Evolutionary conservation across 2,329 filamentous ascomycete species (phyloP).

Genomic region (Elsinoe australis): DNA sequence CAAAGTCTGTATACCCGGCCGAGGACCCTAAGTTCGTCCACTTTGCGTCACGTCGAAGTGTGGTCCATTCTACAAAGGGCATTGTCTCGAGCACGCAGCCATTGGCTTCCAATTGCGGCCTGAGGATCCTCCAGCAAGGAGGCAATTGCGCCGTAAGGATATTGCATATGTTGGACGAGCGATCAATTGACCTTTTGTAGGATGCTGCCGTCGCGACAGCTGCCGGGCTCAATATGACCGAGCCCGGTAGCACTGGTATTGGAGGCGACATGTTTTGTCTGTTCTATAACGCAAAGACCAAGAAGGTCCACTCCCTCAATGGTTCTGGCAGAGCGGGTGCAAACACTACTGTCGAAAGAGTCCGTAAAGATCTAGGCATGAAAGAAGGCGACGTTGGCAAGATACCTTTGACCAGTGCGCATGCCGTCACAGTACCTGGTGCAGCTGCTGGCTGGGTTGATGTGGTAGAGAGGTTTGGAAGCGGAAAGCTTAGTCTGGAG

Average conservation of each 20-base stretch:
- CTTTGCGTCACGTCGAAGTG: constrained; percentile 75
- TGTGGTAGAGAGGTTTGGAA: constrained; percentile 78
- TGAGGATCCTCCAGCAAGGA: constrained; percentile 74
- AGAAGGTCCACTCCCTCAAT: constrained; percentile 78
- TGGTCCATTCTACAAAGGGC: constrained; percentile 86
- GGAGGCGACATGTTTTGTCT: constrained; percentile 97
- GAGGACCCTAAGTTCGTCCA: constrained; percentile 49
- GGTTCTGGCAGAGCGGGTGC: constrained; percentile 78
- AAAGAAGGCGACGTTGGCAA: constrained; percentile 47
- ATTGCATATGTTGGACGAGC: background rate
- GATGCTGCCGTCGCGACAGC: constrained; percentile 96
- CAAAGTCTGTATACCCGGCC: constrained; percentile 44
- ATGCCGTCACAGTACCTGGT: constrained; percentile 80
- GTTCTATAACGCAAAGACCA: constrained; percentile 76
- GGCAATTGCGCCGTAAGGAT: constrained; percentile 81
- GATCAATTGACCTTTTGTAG: constrained; percentile 37
- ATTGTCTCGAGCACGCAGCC: constrained; percentile 89
- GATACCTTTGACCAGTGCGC: constrained; percentile 69
- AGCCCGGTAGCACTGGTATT: constrained; percentile 87
- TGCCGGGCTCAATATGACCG: constrained; percentile 85
- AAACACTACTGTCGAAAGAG: constrained; percentile 59
- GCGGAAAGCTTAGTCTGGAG: constrained; percentile 67
- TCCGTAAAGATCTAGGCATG: constrained; percentile 63
- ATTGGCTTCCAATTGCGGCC: constrained; percentile 77
- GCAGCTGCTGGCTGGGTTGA: constrained; percentile 92